These are phyloP conservation scores for Metschnikowia kunwiensis DNA, from an alignment of 805 yeast genomes.

Conservation along the genomic window DNA sequence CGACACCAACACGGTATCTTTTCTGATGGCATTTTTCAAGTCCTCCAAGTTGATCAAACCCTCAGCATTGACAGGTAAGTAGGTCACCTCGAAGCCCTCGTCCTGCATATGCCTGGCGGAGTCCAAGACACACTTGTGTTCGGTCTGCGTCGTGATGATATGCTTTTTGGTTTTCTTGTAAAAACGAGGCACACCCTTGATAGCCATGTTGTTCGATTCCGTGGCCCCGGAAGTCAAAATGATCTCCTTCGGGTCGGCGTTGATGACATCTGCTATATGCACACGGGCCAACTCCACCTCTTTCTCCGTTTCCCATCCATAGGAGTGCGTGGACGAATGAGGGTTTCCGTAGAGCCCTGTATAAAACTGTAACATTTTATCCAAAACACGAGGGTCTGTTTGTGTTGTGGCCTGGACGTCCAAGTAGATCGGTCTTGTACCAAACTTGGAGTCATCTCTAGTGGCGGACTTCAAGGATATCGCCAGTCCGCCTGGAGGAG, in stretches of 20 bases:
- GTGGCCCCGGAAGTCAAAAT: slow-evolving; percentile 98
- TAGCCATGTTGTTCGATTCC: slow-evolving; percentile 90
- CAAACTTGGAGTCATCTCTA: slow-evolving; percentile 48
- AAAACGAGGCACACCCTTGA: slow-evolving; percentile 94
- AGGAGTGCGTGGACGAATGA: slow-evolving; percentile 93
- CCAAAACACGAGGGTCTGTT: slow-evolving; percentile 93
- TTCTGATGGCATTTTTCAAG: slow-evolving; percentile 78
- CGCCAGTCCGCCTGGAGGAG: slow-evolving; percentile 50
- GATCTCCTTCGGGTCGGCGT: slow-evolving; percentile 95
- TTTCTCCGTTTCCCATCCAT: slow-evolving; percentile 98
- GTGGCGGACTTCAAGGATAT: slow-evolving; percentile 43
- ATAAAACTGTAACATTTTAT: slow-evolving; percentile 77
- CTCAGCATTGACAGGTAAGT: slow-evolving; percentile 75
- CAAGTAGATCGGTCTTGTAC: slow-evolving; percentile 87
- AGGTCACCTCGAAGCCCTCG: slow-evolving; percentile 95
- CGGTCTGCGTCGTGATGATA: slow-evolving; percentile 93
- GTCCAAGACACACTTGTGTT: slow-evolving; percentile 98
- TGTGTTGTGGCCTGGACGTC: slow-evolving; percentile 99
- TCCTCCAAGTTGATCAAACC: slow-evolving; percentile 79
- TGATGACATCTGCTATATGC: slow-evolving; percentile 77
- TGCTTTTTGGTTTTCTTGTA: slow-evolving; percentile 88
- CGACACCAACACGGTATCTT: slow-evolving; percentile 87
- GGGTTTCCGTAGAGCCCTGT: slow-evolving; percentile 98
- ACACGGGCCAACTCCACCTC: slow-evolving; percentile 86
- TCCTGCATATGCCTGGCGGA: slow-evolving; percentile 93